Evolutionary conservation across 2,329 filamentous ascomycete species (phyloP).

Genomic region (Aspergillus sp.): DNA sequence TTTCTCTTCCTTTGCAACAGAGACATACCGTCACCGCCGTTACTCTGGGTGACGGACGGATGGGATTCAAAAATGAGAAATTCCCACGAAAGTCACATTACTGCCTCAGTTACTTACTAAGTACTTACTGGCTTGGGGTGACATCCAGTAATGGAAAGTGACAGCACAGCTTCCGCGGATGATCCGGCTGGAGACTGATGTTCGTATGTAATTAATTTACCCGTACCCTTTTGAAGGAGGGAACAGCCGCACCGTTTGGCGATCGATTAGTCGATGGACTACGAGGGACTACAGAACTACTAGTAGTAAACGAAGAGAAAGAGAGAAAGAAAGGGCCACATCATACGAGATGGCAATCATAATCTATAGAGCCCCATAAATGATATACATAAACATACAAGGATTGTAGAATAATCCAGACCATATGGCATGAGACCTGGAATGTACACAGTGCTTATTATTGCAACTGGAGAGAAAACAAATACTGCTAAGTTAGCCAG

Average conservation of each 20-base stretch:
- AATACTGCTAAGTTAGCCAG: no score
- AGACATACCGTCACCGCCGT: constrained; percentile 1
- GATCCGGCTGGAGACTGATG: not conserved
- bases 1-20: no score
- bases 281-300: not conserved
- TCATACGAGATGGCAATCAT: no score
- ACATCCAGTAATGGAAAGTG: not conserved
- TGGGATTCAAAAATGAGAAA: not conserved
- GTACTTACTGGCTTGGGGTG: not conserved
- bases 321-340: no score
- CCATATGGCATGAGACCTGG: no score
- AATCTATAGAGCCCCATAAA: no score
- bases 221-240: not conserved
- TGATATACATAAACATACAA: no score
- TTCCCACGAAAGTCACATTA: not conserved
- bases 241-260: not conserved
- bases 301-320: no score
- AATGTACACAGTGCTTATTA: no score
- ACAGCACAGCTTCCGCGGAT: not conserved
- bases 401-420: no score
- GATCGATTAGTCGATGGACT: not conserved
- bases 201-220: not conserved
- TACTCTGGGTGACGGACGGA: not conserved
- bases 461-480: no score
- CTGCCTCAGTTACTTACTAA: no score